phyloP scores from a whole-genome alignment of 2,329 filamentous ascomycete species.

The Ophiostoma australiae region DNA sequence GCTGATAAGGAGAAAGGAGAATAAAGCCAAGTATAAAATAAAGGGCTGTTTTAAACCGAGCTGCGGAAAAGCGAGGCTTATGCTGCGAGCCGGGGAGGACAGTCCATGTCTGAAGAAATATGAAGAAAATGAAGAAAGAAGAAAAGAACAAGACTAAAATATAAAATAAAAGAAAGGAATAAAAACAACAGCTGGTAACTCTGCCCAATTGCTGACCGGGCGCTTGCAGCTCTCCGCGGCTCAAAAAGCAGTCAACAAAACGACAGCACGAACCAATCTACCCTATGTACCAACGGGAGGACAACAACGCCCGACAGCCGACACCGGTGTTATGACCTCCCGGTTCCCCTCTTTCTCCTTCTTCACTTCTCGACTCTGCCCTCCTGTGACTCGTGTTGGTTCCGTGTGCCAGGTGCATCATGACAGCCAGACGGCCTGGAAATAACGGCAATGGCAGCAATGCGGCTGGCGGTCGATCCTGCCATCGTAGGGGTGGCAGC shows the following conservation, averaged over 20 bases:
- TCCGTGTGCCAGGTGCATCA: not conserved
- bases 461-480: not conserved
- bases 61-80: not conserved
- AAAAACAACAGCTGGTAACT: not conserved
- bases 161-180: not conserved
- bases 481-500: not conserved
- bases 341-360: slow-evolving; percentile 8
- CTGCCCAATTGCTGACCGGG: not conserved
- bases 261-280: not conserved
- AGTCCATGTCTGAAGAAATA: not conserved
- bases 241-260: not conserved
- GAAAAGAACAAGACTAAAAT: not conserved
- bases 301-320: not conserved
- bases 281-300: not conserved
- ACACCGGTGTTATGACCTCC: slow-evolving; percentile 11
- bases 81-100: not conserved
- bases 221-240: not conserved
- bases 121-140: not conserved
- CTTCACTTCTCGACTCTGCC: not conserved
- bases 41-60: not conserved
- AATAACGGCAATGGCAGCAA: not conserved
- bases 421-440: not conserved
- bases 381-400: slow-evolving; percentile 2
- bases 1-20: not conserved
- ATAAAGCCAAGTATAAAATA: not conserved